Percentiles rank a stretch among this genome's conserved stretches.
Evolutionary conservation across 1,284 basidiomycete genomes (phyloP).

Genomic region (Leccinum subspadiceum): DNA sequence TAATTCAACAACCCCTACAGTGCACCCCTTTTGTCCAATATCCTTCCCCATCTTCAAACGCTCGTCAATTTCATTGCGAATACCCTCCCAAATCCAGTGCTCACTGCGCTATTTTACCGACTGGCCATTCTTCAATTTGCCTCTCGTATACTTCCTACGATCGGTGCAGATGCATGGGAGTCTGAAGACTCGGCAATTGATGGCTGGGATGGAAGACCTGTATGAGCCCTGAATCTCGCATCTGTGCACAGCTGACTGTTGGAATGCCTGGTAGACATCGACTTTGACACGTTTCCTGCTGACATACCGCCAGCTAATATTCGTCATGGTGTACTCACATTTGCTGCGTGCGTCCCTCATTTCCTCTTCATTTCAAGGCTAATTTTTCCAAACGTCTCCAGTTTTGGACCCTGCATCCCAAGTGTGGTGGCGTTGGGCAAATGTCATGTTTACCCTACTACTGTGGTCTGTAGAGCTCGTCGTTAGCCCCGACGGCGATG

Average conservation of each 20-base stretch:
- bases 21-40: constrained; percentile 71
- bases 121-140: constrained; percentile 83
- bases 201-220: constrained; percentile 72
- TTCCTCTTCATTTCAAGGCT: neutral
- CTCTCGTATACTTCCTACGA: constrained; percentile 79
- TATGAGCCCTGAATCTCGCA: constrained; percentile 34
- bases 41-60: constrained; percentile 76
- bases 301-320: constrained; percentile 78
- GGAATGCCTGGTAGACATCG: constrained; percentile 55
- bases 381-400: constrained; percentile 26
- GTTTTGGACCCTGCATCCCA: constrained; percentile 83
- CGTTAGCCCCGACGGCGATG: constrained; percentile 75
- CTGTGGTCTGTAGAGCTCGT: constrained; percentile 80
- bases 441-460: constrained; percentile 78
- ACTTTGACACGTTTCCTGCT: constrained; percentile 69
- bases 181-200: constrained; percentile 59
- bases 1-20: constrained; percentile 35
- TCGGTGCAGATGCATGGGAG: constrained; percentile 80
- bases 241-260: constrained; percentile 7
- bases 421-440: constrained; percentile 88
- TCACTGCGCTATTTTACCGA: constrained; percentile 82
- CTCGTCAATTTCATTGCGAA: constrained; percentile 76
- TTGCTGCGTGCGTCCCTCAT: constrained; percentile 57
- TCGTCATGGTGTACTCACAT: constrained; percentile 84
- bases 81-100: constrained; percentile 80